Evolutionary conservation across 495 filamentous ascomycete genomes (phyloP).

Genomic region (Aspergillus ellipticus): DNA sequence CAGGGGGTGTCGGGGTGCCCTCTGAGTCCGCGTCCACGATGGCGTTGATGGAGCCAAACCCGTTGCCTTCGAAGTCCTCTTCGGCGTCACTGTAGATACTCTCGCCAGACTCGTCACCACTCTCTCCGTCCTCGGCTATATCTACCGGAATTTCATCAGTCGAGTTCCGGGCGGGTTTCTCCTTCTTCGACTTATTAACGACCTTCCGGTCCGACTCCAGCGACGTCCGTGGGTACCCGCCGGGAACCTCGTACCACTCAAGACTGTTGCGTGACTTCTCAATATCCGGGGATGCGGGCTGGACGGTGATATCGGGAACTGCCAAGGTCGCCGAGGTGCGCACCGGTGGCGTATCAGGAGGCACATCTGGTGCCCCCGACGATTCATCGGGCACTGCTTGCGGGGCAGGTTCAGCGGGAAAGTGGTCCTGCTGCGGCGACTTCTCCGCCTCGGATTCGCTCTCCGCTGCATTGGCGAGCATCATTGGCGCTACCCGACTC

Average conservation of each 20-base stretch:
- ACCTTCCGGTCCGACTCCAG: constrained; percentile 18
- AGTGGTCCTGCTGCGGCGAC: constrained; percentile 1
- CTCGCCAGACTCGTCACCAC: constrained; percentile 50
- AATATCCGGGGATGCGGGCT: constrained; percentile 44
- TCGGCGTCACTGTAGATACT: constrained; percentile 88
- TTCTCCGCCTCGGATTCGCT: neutral
- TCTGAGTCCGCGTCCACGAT: constrained; percentile 55
- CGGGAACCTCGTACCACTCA: constrained; percentile 33
- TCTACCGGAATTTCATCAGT: constrained; percentile 10
- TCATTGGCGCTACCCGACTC: neutral
- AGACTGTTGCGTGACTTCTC: constrained; percentile 35
- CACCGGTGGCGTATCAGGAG: neutral
- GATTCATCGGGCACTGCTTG: neutral
- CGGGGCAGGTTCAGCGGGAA: neutral
- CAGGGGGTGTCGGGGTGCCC: neutral
- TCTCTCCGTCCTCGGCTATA: constrained; percentile 25
- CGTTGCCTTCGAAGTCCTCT: constrained; percentile 72
- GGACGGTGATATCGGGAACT: constrained; percentile 46
- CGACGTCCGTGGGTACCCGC: constrained; percentile 31
- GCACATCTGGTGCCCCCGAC: neutral
- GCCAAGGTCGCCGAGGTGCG: constrained; percentile 11
- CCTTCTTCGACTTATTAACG: constrained; percentile 6
- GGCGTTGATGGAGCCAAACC: constrained; percentile 80
- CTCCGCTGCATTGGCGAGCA: neutral
- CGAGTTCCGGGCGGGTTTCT: neutral